A percentile compares a stretch with the other conserved stretches of the same genome.
phyloP scores from a whole-genome alignment of 805 yeast species.

The Suhomyces vadensis region DNA sequence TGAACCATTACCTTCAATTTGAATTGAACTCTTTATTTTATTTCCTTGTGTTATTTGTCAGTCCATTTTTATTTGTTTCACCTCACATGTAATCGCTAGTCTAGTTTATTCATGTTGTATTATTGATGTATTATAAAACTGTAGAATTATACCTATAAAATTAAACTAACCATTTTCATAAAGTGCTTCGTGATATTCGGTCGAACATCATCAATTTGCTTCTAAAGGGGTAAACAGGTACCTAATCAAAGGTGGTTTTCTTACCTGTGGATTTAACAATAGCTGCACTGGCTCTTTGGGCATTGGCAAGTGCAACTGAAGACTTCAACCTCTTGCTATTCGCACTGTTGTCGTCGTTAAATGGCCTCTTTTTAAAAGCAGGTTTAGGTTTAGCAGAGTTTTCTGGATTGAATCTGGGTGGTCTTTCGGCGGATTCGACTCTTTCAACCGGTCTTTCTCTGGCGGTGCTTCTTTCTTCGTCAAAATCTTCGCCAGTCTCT shows the following conservation, averaged over 20 bases:
- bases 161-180: too few species aligned
- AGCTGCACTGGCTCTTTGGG: conserved; percentile 86
- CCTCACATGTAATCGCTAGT: background rate
- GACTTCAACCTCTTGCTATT: conserved; percentile 60
- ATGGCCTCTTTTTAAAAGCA: conserved; percentile 18
- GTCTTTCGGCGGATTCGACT: conserved; percentile 12
- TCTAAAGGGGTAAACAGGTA: too few species aligned
- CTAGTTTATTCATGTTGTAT: conserved; percentile 2
- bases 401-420: conserved; percentile 9
- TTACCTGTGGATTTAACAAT: conserved; percentile 91
- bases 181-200: too few species aligned
- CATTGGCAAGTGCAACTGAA: conserved; percentile 82
- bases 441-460: conserved; percentile 15
- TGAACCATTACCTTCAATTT: background rate
- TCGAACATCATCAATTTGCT: too few species aligned
- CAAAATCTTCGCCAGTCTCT: conserved; percentile 19
- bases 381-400: conserved; percentile 14
- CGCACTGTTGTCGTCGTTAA: conserved; percentile 16
- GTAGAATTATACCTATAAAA: background rate
- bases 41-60: background rate
- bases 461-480: conserved; percentile 10
- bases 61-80: background rate
- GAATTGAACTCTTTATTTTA: background rate
- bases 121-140: conserved; percentile 1
- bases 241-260: conserved; percentile 69